phyloP scores from a whole-genome alignment of 2,329 filamentous ascomycete species.

The Lomentospora prolificans region DNA sequence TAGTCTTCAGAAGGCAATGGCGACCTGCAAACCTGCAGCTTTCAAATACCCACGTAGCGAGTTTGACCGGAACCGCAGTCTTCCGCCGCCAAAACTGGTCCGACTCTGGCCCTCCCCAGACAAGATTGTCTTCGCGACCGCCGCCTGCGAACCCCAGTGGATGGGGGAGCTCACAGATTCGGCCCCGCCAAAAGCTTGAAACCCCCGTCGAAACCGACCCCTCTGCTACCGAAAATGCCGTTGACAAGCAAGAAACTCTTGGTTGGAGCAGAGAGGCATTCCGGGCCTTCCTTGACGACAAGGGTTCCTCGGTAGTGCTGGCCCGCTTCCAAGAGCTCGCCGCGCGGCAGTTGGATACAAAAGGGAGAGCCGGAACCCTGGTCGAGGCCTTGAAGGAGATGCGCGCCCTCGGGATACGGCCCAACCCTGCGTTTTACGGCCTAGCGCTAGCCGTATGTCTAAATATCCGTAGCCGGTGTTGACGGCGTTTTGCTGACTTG shows the following conservation, averaged over 20 bases:
- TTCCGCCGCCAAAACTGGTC: not conserved
- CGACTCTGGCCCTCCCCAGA: not conserved
- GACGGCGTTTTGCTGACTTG: not conserved
- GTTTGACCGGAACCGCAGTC: not conserved
- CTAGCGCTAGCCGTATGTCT: constrained; percentile 20
- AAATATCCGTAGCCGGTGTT: no score
- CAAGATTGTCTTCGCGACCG: not conserved
- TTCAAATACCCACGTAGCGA: not conserved
- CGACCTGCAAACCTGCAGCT: constrained; percentile 6
- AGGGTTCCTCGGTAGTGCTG: not conserved
- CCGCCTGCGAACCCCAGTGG: not conserved
- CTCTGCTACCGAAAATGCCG: not conserved
- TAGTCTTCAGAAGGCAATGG: constrained; percentile 26
- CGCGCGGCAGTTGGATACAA: not conserved
- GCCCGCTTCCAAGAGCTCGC: constrained; percentile 3
- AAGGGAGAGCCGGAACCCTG: constrained; percentile 12
- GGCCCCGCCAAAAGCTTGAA: not conserved
- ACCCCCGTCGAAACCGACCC: not conserved
- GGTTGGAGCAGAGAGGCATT: not conserved
- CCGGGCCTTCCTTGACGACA: not conserved
- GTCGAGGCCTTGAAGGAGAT: constrained; percentile 14
- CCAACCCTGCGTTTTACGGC: constrained; percentile 10
- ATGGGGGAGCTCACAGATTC: not conserved
- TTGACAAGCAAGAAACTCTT: not conserved
- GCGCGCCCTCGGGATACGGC: constrained; percentile 13